These are phyloP conservation scores for Pyrenophora graminea DNA, from an alignment of 2,329 filamentous ascomycete species.

Conservation along the genomic window DNA sequence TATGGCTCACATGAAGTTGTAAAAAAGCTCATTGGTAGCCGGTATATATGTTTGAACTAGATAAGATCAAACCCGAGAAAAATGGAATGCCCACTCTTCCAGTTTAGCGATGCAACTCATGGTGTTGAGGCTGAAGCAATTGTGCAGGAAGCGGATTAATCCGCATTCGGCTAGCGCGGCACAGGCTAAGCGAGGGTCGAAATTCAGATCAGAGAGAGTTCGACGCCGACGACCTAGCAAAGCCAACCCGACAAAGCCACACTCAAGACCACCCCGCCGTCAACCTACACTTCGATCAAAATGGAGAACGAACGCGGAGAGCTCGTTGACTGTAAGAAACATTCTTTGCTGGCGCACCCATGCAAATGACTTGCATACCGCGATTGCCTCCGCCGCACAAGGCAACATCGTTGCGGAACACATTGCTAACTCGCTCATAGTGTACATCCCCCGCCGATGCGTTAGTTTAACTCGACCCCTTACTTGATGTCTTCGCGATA, in stretches of 20 bases:
- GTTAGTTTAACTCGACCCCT: constrained; percentile 23
- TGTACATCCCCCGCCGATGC: constrained; percentile 51
- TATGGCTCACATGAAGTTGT: too few species aligned
- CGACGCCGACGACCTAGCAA: constrained; percentile 26
- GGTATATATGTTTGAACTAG: too few species aligned
- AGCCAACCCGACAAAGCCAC: constrained; percentile 31
- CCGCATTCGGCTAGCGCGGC: constrained; percentile 4
- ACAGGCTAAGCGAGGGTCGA: constrained; percentile 19
- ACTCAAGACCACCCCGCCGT: constrained; percentile 29
- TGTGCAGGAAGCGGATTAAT: not conserved
- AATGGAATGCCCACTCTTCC: too few species aligned
- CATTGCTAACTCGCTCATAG: constrained; percentile 26
- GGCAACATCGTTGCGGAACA: constrained; percentile 6
- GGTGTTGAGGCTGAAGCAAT: not conserved
- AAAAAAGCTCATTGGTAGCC: too few species aligned
- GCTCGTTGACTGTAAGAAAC: constrained; percentile 78
- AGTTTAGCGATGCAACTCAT: not conserved
- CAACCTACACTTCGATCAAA: constrained; percentile 53
- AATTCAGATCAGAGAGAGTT: constrained; percentile 20
- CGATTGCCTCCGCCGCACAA: constrained; percentile 63
- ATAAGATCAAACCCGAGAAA: too few species aligned
- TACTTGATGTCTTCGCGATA: constrained; percentile 18
- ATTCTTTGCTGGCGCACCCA: not conserved
- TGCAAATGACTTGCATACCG: not conserved
- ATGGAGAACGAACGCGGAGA: constrained; percentile 99